Conservation (phyloP, 225 moss, liverwort and hornwort species). For the Bryoerythrophyllum caledonicum region DNA sequence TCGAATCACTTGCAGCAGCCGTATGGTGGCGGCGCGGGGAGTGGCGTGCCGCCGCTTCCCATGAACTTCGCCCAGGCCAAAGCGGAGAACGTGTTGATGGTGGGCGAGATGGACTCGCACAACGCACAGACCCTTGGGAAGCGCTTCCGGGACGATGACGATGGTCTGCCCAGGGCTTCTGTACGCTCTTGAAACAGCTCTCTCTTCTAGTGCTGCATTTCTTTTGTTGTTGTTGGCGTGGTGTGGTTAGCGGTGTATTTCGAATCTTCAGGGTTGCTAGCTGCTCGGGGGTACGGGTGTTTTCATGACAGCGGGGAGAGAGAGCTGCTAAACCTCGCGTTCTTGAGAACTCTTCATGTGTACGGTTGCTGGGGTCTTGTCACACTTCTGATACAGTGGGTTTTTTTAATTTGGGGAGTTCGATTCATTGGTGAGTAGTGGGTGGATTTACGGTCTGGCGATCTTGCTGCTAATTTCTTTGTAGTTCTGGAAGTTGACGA, state of each 20-base stretch:
- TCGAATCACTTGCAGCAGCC: slow-evolving; percentile 41
- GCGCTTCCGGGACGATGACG: slow-evolving; percentile 85
- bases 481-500: neutral
- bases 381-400: neutral
- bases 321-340: neutral
- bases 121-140: slow-evolving; percentile 88
- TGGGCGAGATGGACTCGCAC: slow-evolving; percentile 63
- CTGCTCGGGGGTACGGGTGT: neutral
- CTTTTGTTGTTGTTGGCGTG: neutral
- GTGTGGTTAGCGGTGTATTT: neutral
- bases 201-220: neutral
- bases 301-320: neutral
- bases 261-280: neutral
- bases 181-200: slow-evolving; percentile 43
- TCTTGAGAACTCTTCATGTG: neutral
- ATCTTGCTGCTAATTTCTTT: neutral
- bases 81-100: slow-evolving; percentile 68
- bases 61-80: slow-evolving; percentile 79
- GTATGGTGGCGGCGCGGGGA: slow-evolving; percentile 50
- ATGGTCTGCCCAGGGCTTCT: slow-evolving; percentile 66
- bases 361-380: neutral
- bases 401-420: slow-evolving; percentile 6
- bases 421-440: neutral
- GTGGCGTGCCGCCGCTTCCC: slow-evolving; percentile 74
- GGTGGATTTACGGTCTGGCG: slow-evolving; percentile 14